A percentile compares a stretch with the other conserved stretches of the same genome.
Conservation (phyloP, 1,284 basidiomycete species). For the Wallemia hederae region DNA sequence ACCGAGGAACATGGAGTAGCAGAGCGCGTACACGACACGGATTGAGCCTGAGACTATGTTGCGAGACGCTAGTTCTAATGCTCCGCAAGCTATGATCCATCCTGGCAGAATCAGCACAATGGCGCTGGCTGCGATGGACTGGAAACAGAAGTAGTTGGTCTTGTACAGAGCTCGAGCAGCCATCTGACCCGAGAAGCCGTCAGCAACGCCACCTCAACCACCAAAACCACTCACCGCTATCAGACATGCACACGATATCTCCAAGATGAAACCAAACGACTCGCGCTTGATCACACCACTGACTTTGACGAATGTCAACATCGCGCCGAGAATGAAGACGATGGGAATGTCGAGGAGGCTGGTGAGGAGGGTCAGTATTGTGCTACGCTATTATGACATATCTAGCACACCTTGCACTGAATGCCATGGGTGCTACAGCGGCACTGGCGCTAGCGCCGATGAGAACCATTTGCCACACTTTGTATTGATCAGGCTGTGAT, state of each 20-base stretch:
- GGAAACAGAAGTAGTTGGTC: conserved; percentile 33
- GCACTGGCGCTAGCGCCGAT: conserved; percentile 43
- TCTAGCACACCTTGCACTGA: conserved; percentile 30
- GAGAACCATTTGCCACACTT: conserved; percentile 29
- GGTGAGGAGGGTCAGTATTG: not conserved
- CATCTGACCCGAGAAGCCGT: not conserved
- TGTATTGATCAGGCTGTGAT: conserved; percentile 28
- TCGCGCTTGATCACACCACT: conserved; percentile 45
- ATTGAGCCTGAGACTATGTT: conserved; percentile 8
- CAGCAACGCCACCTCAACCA: no score
- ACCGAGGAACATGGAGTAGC: conserved; percentile 18
- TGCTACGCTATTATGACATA: not conserved
- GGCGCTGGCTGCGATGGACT: conserved; percentile 48
- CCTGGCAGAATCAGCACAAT: conserved; percentile 50
- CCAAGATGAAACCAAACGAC: conserved; percentile 64
- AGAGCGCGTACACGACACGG: conserved; percentile 7
- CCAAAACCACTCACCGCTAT: not conserved
- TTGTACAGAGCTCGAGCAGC: conserved; percentile 30
- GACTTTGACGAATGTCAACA: conserved; percentile 43
- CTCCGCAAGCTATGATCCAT: conserved; percentile 13
- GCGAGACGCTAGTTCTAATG: conserved; percentile 6
- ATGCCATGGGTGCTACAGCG: conserved; percentile 47
- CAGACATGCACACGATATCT: conserved; percentile 25
- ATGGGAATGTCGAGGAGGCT: conserved; percentile 53
- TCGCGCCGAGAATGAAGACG: conserved; percentile 35